A percentile compares a stretch with the other conserved stretches of the same genome.
Conservation (phyloP, 164 flowering plant genomes). For the Platanus orientalis region DNA sequence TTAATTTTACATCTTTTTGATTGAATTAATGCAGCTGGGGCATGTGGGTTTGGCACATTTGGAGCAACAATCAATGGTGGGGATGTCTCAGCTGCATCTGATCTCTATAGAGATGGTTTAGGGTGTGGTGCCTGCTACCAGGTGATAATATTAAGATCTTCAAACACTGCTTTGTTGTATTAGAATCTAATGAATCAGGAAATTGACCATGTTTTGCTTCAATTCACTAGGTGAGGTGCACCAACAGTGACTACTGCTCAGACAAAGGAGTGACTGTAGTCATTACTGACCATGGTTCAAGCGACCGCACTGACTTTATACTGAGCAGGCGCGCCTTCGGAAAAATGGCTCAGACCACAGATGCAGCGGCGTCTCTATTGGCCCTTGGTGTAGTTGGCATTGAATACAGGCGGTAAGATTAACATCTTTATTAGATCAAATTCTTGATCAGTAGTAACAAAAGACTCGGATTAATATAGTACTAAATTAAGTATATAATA, state of each 20-base stretch:
- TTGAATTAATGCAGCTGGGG: conserved; percentile 54
- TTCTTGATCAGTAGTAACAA: too few species aligned
- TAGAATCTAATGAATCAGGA: background rate
- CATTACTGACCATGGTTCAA: conserved; percentile 64
- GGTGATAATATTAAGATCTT: conserved; percentile 40
- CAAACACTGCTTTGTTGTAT: too few species aligned
- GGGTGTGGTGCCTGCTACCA: conserved; percentile 98
- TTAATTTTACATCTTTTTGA: background rate
- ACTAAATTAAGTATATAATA: too few species aligned
- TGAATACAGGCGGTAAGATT: conserved; percentile 59
- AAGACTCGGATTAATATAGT: too few species aligned
- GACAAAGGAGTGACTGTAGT: conserved; percentile 75
- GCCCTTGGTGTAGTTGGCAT: conserved; percentile 57
- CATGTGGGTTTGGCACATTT: conserved; percentile 69
- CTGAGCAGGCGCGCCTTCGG: conserved; percentile 58
- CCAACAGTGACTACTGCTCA: conserved; percentile 55
- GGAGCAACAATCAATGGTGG: conserved; percentile 82
- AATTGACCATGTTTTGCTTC: background rate
- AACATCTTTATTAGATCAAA: background rate
- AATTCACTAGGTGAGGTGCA: conserved; percentile 64
- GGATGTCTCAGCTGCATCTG: conserved; percentile 79
- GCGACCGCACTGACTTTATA: conserved; percentile 65
- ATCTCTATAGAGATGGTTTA: conserved; percentile 62
- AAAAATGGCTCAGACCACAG: conserved; percentile 61
- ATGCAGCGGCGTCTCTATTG: conserved; percentile 46